A percentile compares a stretch with the other conserved stretches of the same genome.
Conservation (phyloP, 441 rosid species). For the Raphanus hybrid region DNA sequence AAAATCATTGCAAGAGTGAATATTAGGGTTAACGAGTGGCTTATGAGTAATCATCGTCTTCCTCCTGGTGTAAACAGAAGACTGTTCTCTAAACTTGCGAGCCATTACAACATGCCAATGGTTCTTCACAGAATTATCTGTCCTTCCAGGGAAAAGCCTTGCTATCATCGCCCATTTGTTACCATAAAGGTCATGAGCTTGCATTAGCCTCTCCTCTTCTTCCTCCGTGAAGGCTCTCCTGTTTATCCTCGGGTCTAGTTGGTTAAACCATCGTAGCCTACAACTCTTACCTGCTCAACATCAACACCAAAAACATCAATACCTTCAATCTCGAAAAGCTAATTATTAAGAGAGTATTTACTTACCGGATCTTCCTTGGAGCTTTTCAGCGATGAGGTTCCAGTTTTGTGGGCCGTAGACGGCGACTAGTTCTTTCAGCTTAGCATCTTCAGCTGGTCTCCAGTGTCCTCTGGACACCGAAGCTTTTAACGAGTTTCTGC, state of each 20-base stretch:
- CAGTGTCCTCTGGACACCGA: slow-evolving; percentile 79
- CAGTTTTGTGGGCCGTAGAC: slow-evolving; percentile 90
- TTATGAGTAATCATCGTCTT: slow-evolving; percentile 49
- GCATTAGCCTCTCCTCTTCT: slow-evolving; percentile 86
- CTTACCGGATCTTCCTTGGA: slow-evolving; percentile 77
- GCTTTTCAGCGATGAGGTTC: slow-evolving; percentile 87
- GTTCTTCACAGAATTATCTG: slow-evolving; percentile 89
- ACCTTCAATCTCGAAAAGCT: neutral
- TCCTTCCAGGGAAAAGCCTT: slow-evolving; percentile 85
- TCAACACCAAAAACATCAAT: neutral
- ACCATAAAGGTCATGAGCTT: slow-evolving; percentile 81
- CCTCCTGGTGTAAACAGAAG: slow-evolving; percentile 64
- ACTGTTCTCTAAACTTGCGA: slow-evolving; percentile 80
- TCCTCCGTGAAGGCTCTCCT: slow-evolving; percentile 80
- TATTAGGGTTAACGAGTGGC: slow-evolving; percentile 41
- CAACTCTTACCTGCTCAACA: slow-evolving; percentile 74
- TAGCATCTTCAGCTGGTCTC: slow-evolving; percentile 83
- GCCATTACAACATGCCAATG: slow-evolving; percentile 95
- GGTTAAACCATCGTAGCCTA: slow-evolving; percentile 87
- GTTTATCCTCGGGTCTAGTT: slow-evolving; percentile 85
- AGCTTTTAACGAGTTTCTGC: slow-evolving; percentile 46
- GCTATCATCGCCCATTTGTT: slow-evolving; percentile 98
- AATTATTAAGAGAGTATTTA: slow-evolving; percentile 20
- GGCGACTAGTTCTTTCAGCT: slow-evolving; percentile 80
- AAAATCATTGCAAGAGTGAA: slow-evolving; percentile 38